Percentiles rank a stretch among this genome's conserved stretches.
These are phyloP conservation scores for Aspergillus texensis DNA, from an alignment of 2,329 filamentous ascomycete species.

Conservation along the genomic window DNA sequence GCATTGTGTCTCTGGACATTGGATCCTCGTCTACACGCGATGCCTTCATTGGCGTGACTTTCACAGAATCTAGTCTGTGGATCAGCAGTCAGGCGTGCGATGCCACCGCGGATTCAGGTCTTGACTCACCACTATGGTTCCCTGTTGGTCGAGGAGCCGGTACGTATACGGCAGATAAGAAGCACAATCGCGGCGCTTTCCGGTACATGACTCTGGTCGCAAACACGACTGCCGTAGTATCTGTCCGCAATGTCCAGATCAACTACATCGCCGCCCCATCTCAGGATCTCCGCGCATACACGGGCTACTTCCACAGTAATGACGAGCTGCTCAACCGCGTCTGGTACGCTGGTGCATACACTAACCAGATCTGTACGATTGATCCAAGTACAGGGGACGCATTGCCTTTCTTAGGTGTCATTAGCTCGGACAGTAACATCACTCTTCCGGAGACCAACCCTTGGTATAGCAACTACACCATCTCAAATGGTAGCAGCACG, in stretches of 20 bases:
- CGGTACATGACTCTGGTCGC: conserved; percentile 50
- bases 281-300: conserved; percentile 50
- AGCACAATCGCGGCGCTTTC: conserved; percentile 50
- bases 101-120: conserved; percentile 49
- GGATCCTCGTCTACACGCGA: conserved; percentile 21
- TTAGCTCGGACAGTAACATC: conserved; percentile 14
- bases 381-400: conserved; percentile 29
- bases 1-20: conserved; percentile 40
- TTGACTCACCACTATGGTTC: conserved; percentile 55
- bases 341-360: conserved; percentile 60
- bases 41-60: conserved; percentile 44
- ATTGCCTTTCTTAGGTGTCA: conserved; percentile 10
- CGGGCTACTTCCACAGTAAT: conserved; percentile 54
- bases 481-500: conserved; percentile 34
- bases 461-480: conserved; percentile 36
- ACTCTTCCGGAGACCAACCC: conserved; percentile 20
- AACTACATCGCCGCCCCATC: conserved; percentile 46
- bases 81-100: conserved; percentile 51
- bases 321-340: conserved; percentile 56
- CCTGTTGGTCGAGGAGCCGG: conserved; percentile 37
- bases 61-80: conserved; percentile 49
- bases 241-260: conserved; percentile 39
- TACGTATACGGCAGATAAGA: conserved; percentile 43
- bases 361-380: conserved; percentile 40
- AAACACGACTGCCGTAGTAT: conserved; percentile 46